Evolutionary conservation across 148 eudicot genomes (phyloP).

Genomic region (Rheum nobile): DNA sequence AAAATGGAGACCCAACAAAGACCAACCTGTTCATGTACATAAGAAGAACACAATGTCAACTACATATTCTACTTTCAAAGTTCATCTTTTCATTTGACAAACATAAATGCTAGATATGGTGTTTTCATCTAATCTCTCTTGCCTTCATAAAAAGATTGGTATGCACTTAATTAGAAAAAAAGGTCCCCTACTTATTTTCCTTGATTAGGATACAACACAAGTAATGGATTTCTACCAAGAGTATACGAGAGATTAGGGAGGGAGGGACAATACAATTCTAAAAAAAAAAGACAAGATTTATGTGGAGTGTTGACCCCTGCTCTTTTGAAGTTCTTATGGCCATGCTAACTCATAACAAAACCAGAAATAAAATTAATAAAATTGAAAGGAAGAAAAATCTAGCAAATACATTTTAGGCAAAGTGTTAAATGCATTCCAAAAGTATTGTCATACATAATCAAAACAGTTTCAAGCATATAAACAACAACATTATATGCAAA

Average conservation of each 20-base stretch:
- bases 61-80: neutral
- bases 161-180: neutral
- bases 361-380: neutral
- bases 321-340: conserved; percentile 4
- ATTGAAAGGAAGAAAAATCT: neutral
- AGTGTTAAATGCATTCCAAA: neutral
- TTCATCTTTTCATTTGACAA: neutral
- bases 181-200: neutral
- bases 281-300: neutral
- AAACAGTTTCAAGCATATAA: too few species aligned
- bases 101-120: too few species aligned
- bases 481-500: too few species aligned
- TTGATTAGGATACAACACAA: neutral
- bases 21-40: neutral
- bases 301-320: neutral
- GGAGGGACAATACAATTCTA: neutral
- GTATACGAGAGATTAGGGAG: neutral
- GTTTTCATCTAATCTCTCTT: too few species aligned
- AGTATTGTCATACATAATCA: too few species aligned
- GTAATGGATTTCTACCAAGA: neutral
- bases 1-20: neutral
- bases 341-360: neutral
- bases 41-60: neutral
- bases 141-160: neutral
- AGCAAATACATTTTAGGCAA: neutral